These are phyloP conservation scores for Fusarium citri DNA, from an alignment of 2,329 filamentous ascomycete genomes.

Conservation along the genomic window DNA sequence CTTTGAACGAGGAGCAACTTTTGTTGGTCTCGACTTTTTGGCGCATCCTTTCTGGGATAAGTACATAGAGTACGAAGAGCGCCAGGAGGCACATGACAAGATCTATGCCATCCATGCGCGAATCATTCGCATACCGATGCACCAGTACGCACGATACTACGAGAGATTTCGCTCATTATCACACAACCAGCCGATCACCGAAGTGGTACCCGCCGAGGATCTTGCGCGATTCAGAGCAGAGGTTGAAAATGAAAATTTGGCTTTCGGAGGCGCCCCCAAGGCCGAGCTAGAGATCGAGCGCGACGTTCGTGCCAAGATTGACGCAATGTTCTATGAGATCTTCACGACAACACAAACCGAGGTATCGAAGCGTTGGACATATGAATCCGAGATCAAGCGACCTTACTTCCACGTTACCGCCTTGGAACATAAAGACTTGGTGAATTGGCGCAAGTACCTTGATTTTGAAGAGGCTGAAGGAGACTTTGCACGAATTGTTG, in stretches of 20 bases:
- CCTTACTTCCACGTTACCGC: constrained; percentile 98
- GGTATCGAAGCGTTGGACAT: constrained; percentile 93
- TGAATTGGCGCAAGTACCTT: constrained; percentile 95
- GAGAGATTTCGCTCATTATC: constrained; percentile 87
- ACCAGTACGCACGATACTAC: constrained; percentile 95
- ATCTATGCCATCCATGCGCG: constrained; percentile 87
- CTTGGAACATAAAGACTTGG: constrained; percentile 84
- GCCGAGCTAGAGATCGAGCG: constrained; percentile 84
- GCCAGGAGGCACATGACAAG: constrained; percentile 83
- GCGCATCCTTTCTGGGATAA: constrained; percentile 99
- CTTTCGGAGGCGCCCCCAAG: constrained; percentile 65
- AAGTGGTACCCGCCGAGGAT: constrained; percentile 76
- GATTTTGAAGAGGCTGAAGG: constrained; percentile 94
- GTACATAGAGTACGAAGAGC: constrained; percentile 96
- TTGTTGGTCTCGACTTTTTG: constrained; percentile 91
- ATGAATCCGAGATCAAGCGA: constrained; percentile 92
- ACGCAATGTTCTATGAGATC: constrained; percentile 81
- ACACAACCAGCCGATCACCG: constrained; percentile 76
- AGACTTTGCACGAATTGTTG: constrained; percentile 78
- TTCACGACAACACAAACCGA: constrained; percentile 87
- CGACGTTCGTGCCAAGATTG: constrained; percentile 82
- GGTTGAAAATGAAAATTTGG: constrained; percentile 72
- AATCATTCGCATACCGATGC: constrained; percentile 90
- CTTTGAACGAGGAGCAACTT: constrained; percentile 88
- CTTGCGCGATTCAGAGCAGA: constrained; percentile 78